Evolutionary conservation across 768 basidiomycete species (phyloP), one percentile per base, ranked within the genome.

Genomic region (Rubroboletus satanas): DNA sequence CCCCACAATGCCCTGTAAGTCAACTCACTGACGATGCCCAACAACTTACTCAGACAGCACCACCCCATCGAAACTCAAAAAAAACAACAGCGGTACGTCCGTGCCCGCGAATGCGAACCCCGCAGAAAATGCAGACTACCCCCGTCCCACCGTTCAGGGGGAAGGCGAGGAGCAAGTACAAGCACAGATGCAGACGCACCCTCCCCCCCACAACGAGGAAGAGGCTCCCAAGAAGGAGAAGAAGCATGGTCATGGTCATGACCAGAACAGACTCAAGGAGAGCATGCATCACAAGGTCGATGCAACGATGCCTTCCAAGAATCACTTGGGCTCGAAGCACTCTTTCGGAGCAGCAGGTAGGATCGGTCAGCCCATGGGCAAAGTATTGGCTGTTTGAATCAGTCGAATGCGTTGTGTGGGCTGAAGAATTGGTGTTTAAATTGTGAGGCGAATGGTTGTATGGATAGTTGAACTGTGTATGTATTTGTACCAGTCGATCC

Each of bases 321-420:
- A 80, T 45, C 53, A 62, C 12, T 59, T 66, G 57, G 55, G 58
- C 18, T 61, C 63, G 4, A 66, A 68, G 21, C 75, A 75, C 39
- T 66, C 57, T 0, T 77, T 76, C 58, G 79, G 75, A 17, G 77
- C 65, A 11, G 76, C 65, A 1, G 80, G 77, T 29, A 73, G 84
- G 52, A 85, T 86, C 54, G 76, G 74, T 4, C 84, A 86, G 63
- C 84, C 84, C 41, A 77, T 74, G 45, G 81, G 80, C 29, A 83
- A 73, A 57, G 64, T 48, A 15, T 55, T 77, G 50, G 63, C 64
- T 37, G 45, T 73, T 57, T 77, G 62, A 75, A 59, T 35, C 21
- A 14, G 18, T 23, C 61, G 66, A 47, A 37, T 26, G 26, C n/a
- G 18, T 31, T 10, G 26, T 21, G 6, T 44, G 29, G 10, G 29